A percentile compares a stretch with the other conserved stretches of the same genome.
Conservation (phyloP, 352 stramenopile genomes). For the Globisporangium emineosum region DNA sequence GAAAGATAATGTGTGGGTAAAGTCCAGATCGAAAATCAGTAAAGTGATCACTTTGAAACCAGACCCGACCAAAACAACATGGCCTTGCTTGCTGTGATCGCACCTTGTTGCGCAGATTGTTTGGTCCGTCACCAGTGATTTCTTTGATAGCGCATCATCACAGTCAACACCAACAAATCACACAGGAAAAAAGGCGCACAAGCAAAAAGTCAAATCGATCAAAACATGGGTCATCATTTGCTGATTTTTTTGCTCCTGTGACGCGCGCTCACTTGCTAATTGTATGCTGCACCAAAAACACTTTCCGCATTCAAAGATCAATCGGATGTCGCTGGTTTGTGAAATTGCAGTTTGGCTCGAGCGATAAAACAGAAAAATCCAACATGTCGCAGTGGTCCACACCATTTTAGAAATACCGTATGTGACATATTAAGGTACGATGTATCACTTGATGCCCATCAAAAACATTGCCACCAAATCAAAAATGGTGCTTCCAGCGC, state of each 20-base stretch:
- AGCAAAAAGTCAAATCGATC: background rate
- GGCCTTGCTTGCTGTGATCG: too few species aligned
- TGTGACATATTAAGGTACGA: too few species aligned
- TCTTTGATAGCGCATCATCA: background rate
- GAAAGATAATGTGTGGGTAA: too few species aligned
- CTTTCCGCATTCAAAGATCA: background rate
- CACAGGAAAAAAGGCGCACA: background rate
- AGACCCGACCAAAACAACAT: too few species aligned
- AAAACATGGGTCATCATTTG: background rate
- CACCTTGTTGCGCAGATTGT: too few species aligned
- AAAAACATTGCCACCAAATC: background rate
- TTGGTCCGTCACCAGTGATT: background rate
- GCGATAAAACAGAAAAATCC: conserved; percentile 3
- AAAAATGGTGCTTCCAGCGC: conserved; percentile 1
- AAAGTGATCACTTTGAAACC: too few species aligned
- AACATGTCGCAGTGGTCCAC: background rate
- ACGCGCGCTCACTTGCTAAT: background rate
- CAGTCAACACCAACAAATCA: background rate
- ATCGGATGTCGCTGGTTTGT: background rate
- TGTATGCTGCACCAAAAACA: background rate
- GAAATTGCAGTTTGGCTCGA: background rate
- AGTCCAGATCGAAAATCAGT: too few species aligned
- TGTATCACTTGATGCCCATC: background rate
- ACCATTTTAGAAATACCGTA: too few species aligned
- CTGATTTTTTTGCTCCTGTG: background rate